Base-by-base conservation (phyloP, 495 filamentous ascomycete species). In the Elasticomyces elasticus region DNA sequence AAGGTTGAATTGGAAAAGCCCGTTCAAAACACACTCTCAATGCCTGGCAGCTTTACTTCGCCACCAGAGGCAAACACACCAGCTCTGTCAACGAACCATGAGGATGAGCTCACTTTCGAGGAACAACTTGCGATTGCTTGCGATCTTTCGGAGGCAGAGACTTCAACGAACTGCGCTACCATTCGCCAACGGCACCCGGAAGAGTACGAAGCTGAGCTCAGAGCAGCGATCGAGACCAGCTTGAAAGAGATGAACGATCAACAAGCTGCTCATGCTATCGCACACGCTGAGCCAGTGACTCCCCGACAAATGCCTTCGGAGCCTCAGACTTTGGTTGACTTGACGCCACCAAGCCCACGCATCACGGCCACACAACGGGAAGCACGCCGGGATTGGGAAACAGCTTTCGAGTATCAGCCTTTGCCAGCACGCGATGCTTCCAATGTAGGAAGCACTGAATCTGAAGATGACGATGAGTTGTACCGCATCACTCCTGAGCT, bases 101-200 rank as follows among this genome's bases (percentile, higher is more conserved):
- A n/a, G n/a, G n/a, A 57, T 22, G 49, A 57, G 27, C 43, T 61
- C 11, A 52, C 13, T n/a, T 61, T 53, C 31, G 58, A 61, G 37
- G 58, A 61, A 27, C 58, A 61, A 51, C 58, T 61, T 17, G 58
- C 58, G 15, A 61, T 61, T 31, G 58, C 58, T 5, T 38, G 56
- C 5, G 56, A 53, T 2, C 50, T 61, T 4, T 61, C 58, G n/a
- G 58, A 61, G 37, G 53, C 54, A 2, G 58, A 61, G 30, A 53
- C 35, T 40, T 17, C 47, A 15, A 43, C 52, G 7, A 56, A 47
- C 42, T 10, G 28, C 13, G 27, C 31, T 15, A 44, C 41, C 11
- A 41, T 47, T 6, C 38, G 49, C 19, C 58, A 57, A 24, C 5
- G 20, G 12, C 41, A 46, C 28, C 11, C 31, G 3, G 27, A 43